phyloP scores from a whole-genome alignment of 2,329 filamentous ascomycete species.

The Chlorencoelia australis region DNA sequence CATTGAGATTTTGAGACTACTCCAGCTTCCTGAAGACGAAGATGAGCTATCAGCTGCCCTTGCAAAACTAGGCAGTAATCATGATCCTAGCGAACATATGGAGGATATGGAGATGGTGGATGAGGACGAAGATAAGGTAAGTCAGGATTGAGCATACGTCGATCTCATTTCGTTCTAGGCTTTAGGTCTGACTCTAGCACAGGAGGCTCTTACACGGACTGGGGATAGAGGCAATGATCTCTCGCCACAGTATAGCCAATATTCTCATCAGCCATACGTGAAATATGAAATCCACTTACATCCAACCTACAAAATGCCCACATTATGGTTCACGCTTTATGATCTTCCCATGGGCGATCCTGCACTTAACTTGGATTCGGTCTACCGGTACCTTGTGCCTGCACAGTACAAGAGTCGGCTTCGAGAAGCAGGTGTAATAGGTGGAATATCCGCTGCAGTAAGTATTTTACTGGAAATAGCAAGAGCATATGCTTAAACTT shows the following conservation, averaged over 20 bases:
- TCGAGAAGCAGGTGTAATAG: slow-evolving; percentile 51
- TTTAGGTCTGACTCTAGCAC: neutral
- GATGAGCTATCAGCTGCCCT: slow-evolving; percentile 22
- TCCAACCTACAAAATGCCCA: slow-evolving; percentile 63
- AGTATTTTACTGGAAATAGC: slow-evolving; percentile 30
- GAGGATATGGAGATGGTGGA: slow-evolving; percentile 19
- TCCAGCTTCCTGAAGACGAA: slow-evolving; percentile 20
- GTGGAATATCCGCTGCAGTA: slow-evolving; percentile 69
- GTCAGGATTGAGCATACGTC: slow-evolving; percentile 5
- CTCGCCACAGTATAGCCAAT: slow-evolving; percentile 19
- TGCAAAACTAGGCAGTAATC: slow-evolving; percentile 13
- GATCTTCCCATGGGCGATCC: slow-evolving; percentile 45
- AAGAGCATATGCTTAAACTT: slow-evolving; percentile 3
- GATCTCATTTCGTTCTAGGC: neutral
- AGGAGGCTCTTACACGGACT: slow-evolving; percentile 23
- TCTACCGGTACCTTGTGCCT: slow-evolving; percentile 63
- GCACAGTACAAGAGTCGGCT: slow-evolving; percentile 52
- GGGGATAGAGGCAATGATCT: neutral
- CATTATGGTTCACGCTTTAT: slow-evolving; percentile 64
- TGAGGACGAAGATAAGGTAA: slow-evolving; percentile 24
- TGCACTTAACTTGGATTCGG: slow-evolving; percentile 53
- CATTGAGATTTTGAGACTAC: slow-evolving; percentile 24
- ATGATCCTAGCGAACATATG: slow-evolving; percentile 6
- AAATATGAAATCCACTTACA: slow-evolving; percentile 66
- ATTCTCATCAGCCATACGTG: slow-evolving; percentile 33